A percentile compares a stretch with the other conserved stretches of the same genome.
Evolutionary conservation across 208 protist species (phyloP).

Genomic region (Trypanosoma theileri): DNA sequence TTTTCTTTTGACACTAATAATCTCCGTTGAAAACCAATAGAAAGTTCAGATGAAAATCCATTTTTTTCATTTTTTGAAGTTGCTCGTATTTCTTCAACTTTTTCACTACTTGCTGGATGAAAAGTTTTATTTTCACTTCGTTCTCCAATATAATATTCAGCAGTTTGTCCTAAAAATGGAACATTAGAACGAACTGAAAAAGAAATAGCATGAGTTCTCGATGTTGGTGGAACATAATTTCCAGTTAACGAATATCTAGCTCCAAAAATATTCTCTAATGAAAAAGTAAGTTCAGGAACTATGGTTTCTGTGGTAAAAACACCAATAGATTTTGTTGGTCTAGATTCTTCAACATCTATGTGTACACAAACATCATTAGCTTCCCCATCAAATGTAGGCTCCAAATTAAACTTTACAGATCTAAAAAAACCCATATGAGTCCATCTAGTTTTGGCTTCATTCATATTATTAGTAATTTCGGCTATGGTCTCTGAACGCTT

Average conservation of each 20-base stretch:
- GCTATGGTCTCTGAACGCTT: conserved; percentile 65
- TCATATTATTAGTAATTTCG: conserved; percentile 52
- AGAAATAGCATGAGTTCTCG: conserved; percentile 68
- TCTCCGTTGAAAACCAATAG: conserved; percentile 73
- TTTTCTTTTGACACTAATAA: conserved; percentile 55
- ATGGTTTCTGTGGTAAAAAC: conserved; percentile 85
- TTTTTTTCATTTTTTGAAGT: conserved; percentile 54
- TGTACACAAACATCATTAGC: conserved; percentile 73
- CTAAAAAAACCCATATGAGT: conserved; percentile 65
- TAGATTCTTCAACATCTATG: conserved; percentile 69
- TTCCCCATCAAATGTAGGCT: conserved; percentile 70
- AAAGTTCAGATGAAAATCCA: conserved; percentile 51
- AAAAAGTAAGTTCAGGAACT: conserved; percentile 66
- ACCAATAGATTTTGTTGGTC: conserved; percentile 69
- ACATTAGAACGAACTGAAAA: conserved; percentile 80
- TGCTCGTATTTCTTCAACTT: conserved; percentile 71
- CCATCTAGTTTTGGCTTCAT: conserved; percentile 59
- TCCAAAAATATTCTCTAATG: conserved; percentile 75
- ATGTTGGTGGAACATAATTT: conserved; percentile 82
- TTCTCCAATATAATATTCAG: conserved; percentile 73
- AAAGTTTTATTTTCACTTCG: conserved; percentile 65
- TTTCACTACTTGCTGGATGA: conserved; percentile 62
- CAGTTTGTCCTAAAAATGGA: conserved; percentile 68
- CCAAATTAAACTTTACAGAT: conserved; percentile 79
- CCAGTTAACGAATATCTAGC: conserved; percentile 74